Percentiles rank a stretch among this genome's conserved stretches.
These are phyloP conservation scores for Paraphoma chrysanthemicola DNA, from an alignment of 2,329 filamentous ascomycete genomes.

Conservation along the genomic window DNA sequence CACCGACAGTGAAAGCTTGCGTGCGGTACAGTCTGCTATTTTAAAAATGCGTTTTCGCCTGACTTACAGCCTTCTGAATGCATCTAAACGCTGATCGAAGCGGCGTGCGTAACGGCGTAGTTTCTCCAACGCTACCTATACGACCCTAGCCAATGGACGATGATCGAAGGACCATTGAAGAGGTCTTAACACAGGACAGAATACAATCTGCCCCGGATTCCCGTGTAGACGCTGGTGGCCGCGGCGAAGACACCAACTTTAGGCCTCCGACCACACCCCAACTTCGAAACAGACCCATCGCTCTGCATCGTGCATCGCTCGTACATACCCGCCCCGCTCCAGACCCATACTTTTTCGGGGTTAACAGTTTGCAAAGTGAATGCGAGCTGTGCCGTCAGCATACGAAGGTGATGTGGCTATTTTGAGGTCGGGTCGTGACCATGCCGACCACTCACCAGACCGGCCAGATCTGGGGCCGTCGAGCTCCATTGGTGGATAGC, in stretches of 20 bases:
- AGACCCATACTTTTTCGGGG: too few species aligned
- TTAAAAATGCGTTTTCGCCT: background rate
- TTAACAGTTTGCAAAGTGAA: background rate
- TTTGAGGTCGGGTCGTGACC: constrained; percentile 1
- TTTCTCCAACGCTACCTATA: too few species aligned
- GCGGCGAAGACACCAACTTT: background rate
- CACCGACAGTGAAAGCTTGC: background rate
- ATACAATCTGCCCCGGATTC: background rate
- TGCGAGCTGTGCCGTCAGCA: constrained; percentile 1
- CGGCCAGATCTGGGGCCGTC: background rate
- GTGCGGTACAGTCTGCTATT: background rate
- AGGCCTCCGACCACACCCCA: background rate
- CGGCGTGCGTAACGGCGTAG: too few species aligned
- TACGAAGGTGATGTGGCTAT: background rate
- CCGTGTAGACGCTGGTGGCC: constrained; percentile 7
- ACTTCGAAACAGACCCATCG: background rate
- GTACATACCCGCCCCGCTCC: background rate
- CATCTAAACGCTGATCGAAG: too few species aligned
- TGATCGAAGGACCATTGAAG: too few species aligned
- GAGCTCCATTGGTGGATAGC: background rate
- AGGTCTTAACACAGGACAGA: too few species aligned
- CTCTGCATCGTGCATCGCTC: background rate
- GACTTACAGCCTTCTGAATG: too few species aligned
- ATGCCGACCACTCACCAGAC: background rate
- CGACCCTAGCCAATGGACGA: too few species aligned